Base-by-base conservation (phyloP, 331 rosid species). In the Malus hybrid region DNA sequence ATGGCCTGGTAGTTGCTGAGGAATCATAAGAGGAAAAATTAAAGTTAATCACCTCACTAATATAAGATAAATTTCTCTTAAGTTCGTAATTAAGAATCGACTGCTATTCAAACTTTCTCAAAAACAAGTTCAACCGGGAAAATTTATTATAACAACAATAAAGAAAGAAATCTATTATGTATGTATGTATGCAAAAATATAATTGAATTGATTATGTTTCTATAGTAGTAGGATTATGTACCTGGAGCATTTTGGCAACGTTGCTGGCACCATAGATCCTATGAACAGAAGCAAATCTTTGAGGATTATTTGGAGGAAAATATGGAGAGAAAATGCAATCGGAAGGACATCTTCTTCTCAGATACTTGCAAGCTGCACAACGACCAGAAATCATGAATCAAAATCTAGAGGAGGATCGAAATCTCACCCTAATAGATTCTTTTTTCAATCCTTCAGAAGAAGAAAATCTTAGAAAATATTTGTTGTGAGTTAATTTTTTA, bases 351-450 rank as follows among this genome's bases (percentile, higher is more conserved):
- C 75, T 87, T 71, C 93, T 87, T 83, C 93, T 91, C 48, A 91
- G 83, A 84, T 83, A 85, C 84, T 86, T 93, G 78, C 98, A 91
- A 80, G 93, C 96, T 39, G 96, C 97, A 83, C 96, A 93, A 33
- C 91, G 87, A 71, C 83, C 80, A 10, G 82, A 71, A 66, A 73
- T 84, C 90, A 93, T 93, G 70, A 16, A 77, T 73, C 52, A 24
- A 33, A 80, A 50, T 69, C 53, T 58, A 33, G 19, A 73, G 71
- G 29, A 44, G 70, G 68, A 73, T 32, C 50, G 12, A 24, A 72
- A 56, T 72, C 53, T 33, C 50, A 55, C 33, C 58, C 64, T 3
- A 6, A 10, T n/a, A 71, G 20, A 55, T 71, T 39, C 10, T 7
- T 55, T 44, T 70, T 29, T 53, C 46, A 15, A 34, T 57, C 67